Percentiles rank a stretch among this genome's conserved stretches.
Conservation (phyloP, 768 basidiomycete genomes). For the Tephrocybe rancida region DNA sequence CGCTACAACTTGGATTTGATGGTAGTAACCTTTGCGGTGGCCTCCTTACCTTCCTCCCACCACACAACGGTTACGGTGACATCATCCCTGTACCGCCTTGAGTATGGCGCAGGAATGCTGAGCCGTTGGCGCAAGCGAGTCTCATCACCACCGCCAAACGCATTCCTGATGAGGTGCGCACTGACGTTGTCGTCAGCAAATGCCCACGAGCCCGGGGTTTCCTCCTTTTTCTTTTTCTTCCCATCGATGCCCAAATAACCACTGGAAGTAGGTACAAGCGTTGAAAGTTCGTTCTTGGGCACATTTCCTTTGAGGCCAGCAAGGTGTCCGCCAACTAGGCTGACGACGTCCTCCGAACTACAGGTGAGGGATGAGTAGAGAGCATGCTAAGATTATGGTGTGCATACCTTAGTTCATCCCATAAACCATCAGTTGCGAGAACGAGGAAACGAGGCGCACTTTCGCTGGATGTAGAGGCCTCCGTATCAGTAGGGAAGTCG, state of each 20-base stretch:
- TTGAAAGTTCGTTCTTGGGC: conserved; percentile 56
- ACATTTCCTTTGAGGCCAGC: conserved; percentile 68
- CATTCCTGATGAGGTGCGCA: conserved; percentile 87
- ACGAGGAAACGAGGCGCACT: conserved; percentile 74
- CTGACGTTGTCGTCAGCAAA: conserved; percentile 81
- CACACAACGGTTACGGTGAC: conserved; percentile 83
- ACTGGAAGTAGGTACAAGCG: conserved; percentile 55
- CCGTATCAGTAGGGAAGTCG: conserved; percentile 44
- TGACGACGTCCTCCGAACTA: conserved; percentile 84
- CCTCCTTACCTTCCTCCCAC: conserved; percentile 75
- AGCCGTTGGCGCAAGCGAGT: conserved; percentile 56
- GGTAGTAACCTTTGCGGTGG: conserved; percentile 33
- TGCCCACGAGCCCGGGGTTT: conserved; percentile 61
- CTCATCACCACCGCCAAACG: conserved; percentile 84
- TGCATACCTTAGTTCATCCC: conserved; percentile 61
- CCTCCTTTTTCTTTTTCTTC: conserved; percentile 47
- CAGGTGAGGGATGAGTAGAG: conserved; percentile 10
- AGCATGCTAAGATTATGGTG: neutral
- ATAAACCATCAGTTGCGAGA: conserved; percentile 86
- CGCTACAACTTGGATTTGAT: conserved; percentile 53
- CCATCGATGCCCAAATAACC: conserved; percentile 65
- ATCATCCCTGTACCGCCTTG: conserved; percentile 82
- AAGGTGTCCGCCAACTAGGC: conserved; percentile 83
- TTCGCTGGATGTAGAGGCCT: conserved; percentile 21
- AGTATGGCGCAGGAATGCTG: conserved; percentile 83